Conservation (phyloP, 306 rosid species). For the Sechiopsis laciniata region DNA sequence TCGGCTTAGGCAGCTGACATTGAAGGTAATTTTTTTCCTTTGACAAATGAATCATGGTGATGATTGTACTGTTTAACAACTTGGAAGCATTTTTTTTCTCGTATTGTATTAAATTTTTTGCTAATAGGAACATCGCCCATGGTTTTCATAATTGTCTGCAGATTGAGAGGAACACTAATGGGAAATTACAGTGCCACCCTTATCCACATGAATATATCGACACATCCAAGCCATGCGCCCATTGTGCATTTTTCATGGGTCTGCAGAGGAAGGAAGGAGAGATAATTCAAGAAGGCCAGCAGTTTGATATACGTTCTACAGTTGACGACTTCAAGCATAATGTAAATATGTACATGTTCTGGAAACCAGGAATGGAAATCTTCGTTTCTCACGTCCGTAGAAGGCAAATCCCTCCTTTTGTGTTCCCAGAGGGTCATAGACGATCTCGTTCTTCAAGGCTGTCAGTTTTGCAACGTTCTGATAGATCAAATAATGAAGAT, state of each 20-base stretch:
- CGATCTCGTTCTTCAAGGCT: conserved; percentile 50
- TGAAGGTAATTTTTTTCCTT: too few species aligned
- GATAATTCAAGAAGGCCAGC: conserved; percentile 91
- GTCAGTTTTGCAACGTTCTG: conserved; percentile 36
- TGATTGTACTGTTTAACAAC: too few species aligned
- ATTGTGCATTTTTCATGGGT: conserved; percentile 95
- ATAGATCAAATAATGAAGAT: conserved; percentile 41
- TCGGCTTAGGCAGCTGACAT: too few species aligned
- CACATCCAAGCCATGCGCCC: conserved; percentile 67
- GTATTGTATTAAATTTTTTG: background rate
- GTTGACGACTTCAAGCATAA: conserved; percentile 88
- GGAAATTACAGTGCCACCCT: conserved; percentile 96
- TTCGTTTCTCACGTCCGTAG: conserved; percentile 92
- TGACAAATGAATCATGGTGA: too few species aligned
- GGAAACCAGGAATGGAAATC: conserved; percentile 95
- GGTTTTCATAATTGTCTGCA: conserved; percentile 26
- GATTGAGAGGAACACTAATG: conserved; percentile 90
- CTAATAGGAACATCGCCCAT: conserved; percentile 36
- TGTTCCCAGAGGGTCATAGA: conserved; percentile 80
- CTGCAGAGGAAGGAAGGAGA: conserved; percentile 95
- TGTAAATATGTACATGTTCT: conserved; percentile 57
- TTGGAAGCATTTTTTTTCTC: background rate
- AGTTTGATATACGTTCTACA: conserved; percentile 89
- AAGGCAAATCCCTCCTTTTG: conserved; percentile 82
- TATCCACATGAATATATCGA: conserved; percentile 77